Conservation (phyloP, 2,329 filamentous ascomycete genomes). For the Biscogniauxia sp. region DNA sequence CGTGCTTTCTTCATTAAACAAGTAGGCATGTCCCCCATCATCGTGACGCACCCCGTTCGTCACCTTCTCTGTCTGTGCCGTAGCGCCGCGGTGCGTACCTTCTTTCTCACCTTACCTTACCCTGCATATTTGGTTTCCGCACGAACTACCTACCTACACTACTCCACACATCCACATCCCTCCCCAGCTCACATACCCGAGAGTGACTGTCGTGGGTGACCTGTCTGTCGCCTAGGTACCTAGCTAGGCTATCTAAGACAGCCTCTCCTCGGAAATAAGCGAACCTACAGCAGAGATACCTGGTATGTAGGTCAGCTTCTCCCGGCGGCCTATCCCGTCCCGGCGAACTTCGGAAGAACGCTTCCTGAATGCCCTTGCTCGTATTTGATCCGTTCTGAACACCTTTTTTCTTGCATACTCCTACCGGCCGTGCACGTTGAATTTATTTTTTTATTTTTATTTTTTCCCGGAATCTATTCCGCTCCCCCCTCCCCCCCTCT, state of each 20-base stretch:
- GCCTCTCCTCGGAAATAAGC: not conserved
- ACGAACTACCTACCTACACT: not conserved
- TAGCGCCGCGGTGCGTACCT: not conserved
- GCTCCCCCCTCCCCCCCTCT: not conserved
- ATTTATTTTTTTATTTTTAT: not conserved
- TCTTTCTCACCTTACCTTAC: not conserved
- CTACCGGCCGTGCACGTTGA: not conserved
- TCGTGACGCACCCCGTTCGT: not conserved
- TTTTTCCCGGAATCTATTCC: not conserved
- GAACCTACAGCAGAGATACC: not conserved
- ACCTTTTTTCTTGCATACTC: not conserved
- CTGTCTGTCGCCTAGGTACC: not conserved
- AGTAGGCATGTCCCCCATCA: not conserved
- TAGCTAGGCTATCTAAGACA: not conserved
- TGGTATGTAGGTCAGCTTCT: not conserved
- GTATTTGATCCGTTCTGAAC: not conserved
- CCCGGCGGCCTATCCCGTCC: not conserved
- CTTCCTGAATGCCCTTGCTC: not conserved
- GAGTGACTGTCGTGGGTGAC: not conserved
- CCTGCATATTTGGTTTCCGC: not conserved
- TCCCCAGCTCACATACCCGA: not conserved
- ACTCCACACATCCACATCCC: not conserved
- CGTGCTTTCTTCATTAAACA: not conserved
- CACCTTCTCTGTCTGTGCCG: not conserved
- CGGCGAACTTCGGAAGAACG: not conserved